Evolutionary conservation across 257 asterid species (phyloP), one percentile per base, ranked within the genome.

Genomic region (Solanum sitiens): DNA sequence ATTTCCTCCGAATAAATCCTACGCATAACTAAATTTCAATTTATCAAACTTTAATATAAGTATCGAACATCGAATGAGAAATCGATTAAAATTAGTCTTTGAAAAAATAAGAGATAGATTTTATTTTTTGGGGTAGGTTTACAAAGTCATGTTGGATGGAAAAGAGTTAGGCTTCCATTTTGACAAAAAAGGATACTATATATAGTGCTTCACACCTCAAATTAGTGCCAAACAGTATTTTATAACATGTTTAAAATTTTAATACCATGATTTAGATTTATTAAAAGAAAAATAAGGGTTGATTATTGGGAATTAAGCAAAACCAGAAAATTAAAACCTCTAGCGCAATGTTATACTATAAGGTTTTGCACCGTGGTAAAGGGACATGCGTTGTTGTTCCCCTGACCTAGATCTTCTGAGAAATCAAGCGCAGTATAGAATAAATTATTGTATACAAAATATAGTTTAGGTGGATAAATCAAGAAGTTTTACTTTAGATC

Each of bases 61-160:
- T 13, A 27, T 6, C 20, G 2, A 27, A 68, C 21, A 9, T 67
- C 11, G 7, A 25, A 30, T 6, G 11, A 3, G 9, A 67, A 67
- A 27, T 63, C 3, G 2, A 27, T 65, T 63, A 86, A 40, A 23
- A 35, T 0, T 5, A n/a, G 18, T 25, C 18, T 50, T 25, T 12
- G 3, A n/a, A n/a, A 25, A 68, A 13, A 6, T 5, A 25, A 5
- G 87, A 77, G 84, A 25, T 25, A 21, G n/a, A 42, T 50, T 50
- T 15, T 50, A 6, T 2, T 53, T 53, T 35, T 80, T 86, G 7
- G 25, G 67, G 83, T 76, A 40, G 83, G 83, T 76, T 76, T 23
- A 45, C 59, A 86, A 85, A 87, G 87, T 84, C 79, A 13, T 67
- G 37, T 68, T 65, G 23, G 77, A 84, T 25, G 77, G 40, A 23